phyloP scores from a whole-genome alignment of 495 filamentous ascomycete genomes.

The Collariella sp. region DNA sequence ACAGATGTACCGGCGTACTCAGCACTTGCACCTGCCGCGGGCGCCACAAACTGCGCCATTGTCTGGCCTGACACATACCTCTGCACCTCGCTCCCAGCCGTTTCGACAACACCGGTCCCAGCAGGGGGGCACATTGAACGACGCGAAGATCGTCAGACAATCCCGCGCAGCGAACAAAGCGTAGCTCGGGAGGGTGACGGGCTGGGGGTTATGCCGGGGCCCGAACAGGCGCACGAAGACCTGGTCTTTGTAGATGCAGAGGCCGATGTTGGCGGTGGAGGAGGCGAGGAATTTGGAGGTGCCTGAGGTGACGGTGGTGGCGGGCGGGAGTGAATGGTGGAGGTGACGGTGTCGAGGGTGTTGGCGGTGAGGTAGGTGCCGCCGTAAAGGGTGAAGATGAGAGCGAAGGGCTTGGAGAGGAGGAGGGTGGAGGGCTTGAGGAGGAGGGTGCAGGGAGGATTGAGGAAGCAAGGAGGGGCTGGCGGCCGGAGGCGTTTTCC shows the following conservation, averaged over 20 bases:
- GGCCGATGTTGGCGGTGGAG: conserved; percentile 71
- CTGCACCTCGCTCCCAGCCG: conserved; percentile 41
- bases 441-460: conserved; percentile 56
- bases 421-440: conserved; percentile 61
- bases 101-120: conserved; percentile 56
- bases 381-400: conserved; percentile 83
- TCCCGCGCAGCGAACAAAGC: conserved; percentile 75
- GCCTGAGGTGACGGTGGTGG: conserved; percentile 56
- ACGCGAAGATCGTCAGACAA: conserved; percentile 85
- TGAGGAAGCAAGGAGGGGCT: conserved; percentile 58
- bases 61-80: conserved; percentile 39
- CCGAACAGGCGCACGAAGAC: conserved; percentile 81
- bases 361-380: conserved; percentile 91
- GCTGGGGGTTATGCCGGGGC: conserved; percentile 39
- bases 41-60: conserved; percentile 71
- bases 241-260: conserved; percentile 90
- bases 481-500: conserved; percentile 82
- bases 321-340: conserved; percentile 51
- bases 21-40: conserved; percentile 72
- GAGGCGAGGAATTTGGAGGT: conserved; percentile 78
- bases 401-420: conserved; percentile 69
- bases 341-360: conserved; percentile 69
- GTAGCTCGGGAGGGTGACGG: conserved; percentile 58
- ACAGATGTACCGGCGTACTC: conserved; percentile 79
- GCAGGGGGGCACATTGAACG: conserved; percentile 81